Base-by-base conservation (phyloP, 2,329 filamentous ascomycete species). In the Diatrype stigma region DNA sequence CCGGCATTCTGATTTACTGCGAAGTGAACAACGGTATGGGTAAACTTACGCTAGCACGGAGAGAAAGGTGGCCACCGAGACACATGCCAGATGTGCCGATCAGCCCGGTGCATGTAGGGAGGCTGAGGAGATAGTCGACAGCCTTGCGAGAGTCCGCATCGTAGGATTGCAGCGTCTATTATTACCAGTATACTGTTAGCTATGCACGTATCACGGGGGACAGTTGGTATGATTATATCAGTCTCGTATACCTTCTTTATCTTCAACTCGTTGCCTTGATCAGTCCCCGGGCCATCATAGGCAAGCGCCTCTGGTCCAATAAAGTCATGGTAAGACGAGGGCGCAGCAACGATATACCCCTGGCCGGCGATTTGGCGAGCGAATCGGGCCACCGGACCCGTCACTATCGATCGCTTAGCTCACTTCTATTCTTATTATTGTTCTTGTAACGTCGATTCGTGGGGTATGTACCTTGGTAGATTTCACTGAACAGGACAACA, bases 301-400 rank as follows among this genome's bases (percentile, higher is more conserved):
- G 88, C 82, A 38, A 96, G 76, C 11, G 92, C 76, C 63, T 93
- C 89, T 0, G 91, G 89, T 4, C 88, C 88, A 1, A 85, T 90
- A 72, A 96, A 96, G 70, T 96, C 92, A 67, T 96, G 92, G 71
- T 96, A 96, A 30, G 86, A 92, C 34, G 89, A 94, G 0, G 91
- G 90, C 0, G 91, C 91, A 10, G 89, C 92, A 58, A 93, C 91
- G 60, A 96, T 95, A 75, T 95, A 96, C 63, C 92, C 93, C 58
- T 96, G 89, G 2, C 90, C 88, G 37, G 90, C 89, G 62, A 96
- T 96, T 68, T 96, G 91, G 53, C 92, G 85, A 47, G 90, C 90
- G 64, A 96, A 96, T 48, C 93, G 85, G 53, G 87, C 81, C 23
- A 96, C 92, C 2, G 92, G 92, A 2, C 92, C 92, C 52, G 92